phyloP scores from a whole-genome alignment of 495 filamentous ascomycete genomes.

The Aspergillus cavernicola region DNA sequence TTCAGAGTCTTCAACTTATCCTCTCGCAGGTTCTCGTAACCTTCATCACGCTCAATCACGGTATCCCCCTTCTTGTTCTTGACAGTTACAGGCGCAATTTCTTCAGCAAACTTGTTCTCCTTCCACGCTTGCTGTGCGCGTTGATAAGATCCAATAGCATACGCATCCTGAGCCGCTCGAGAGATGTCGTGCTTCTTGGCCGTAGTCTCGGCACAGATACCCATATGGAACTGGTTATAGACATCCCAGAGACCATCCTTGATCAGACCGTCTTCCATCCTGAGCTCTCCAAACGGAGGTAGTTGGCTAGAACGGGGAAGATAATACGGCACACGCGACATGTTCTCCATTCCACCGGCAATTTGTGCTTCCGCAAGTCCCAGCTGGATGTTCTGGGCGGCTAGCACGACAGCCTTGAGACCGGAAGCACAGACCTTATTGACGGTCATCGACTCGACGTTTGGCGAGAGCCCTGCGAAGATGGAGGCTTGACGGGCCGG shows the following conservation, averaged over 20 bases:
- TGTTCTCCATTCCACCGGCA: conserved; percentile 96
- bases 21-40: conserved; percentile 75
- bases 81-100: conserved; percentile 83
- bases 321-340: conserved; percentile 92
- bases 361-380: conserved; percentile 82
- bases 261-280: conserved; percentile 85
- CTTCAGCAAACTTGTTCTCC: conserved; percentile 71
- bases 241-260: conserved; percentile 97
- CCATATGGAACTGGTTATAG: conserved; percentile 96
- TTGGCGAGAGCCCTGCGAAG: conserved; percentile 74
- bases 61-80: conserved; percentile 78
- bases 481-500: conserved; percentile 89
- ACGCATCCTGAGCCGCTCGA: conserved; percentile 82
- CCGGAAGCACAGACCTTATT: conserved; percentile 98
- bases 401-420: conserved; percentile 84
- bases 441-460: conserved; percentile 81
- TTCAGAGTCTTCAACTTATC: conserved; percentile 84
- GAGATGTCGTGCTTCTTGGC: conserved; percentile 81
- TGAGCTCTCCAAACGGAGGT: conserved; percentile 79
- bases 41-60: conserved; percentile 77
- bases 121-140: conserved; percentile 90
- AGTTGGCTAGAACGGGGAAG: conserved; percentile 69
- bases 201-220: conserved; percentile 93
- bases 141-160: conserved; percentile 82
- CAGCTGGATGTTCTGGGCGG: conserved; percentile 90